phyloP scores from a whole-genome alignment of 371 early-diverging fungal species.

The Neoconidiobolus thromboides region DNA sequence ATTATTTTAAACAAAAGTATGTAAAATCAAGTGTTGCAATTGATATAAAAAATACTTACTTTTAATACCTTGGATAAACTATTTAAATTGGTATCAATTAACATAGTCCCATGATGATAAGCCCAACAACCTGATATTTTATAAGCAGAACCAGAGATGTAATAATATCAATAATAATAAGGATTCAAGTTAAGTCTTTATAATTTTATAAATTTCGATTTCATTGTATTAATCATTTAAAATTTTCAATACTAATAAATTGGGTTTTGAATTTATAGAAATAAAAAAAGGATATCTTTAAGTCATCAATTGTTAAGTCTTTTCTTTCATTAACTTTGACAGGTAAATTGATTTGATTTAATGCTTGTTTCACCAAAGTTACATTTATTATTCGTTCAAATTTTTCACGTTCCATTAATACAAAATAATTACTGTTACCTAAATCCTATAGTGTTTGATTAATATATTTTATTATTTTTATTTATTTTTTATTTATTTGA shows the following conservation, averaged over 20 bases:
- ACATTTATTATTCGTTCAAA: slow-evolving; percentile 62
- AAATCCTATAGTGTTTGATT: slow-evolving; percentile 37
- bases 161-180: neutral
- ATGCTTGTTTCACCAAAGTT: slow-evolving; percentile 54
- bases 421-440: slow-evolving; percentile 87
- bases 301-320: slow-evolving; percentile 64
- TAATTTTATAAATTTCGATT: too few species aligned
- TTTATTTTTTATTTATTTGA: slow-evolving; percentile 2
- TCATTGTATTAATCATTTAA: slow-evolving; percentile 3
- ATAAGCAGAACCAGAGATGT: slow-evolving; percentile 87
- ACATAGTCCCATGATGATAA: slow-evolving; percentile 96
- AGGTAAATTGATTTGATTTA: slow-evolving; percentile 63
- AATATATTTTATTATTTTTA: neutral
- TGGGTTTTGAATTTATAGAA: neutral
- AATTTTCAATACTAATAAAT: neutral
- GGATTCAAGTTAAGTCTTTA: too few species aligned
- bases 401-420: slow-evolving; percentile 71
- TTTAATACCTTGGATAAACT: slow-evolving; percentile 24
- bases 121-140: slow-evolving; percentile 63
- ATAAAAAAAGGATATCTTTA: slow-evolving; percentile 27
- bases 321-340: slow-evolving; percentile 72
- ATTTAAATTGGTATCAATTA: slow-evolving; percentile 69
- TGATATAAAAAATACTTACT: slow-evolving; percentile 7
- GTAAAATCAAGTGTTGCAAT: neutral
- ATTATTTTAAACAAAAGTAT: neutral